These are phyloP conservation scores for Vitellaria paradoxa DNA, from an alignment of 179 eudicot genomes.

Conservation along the genomic window DNA sequence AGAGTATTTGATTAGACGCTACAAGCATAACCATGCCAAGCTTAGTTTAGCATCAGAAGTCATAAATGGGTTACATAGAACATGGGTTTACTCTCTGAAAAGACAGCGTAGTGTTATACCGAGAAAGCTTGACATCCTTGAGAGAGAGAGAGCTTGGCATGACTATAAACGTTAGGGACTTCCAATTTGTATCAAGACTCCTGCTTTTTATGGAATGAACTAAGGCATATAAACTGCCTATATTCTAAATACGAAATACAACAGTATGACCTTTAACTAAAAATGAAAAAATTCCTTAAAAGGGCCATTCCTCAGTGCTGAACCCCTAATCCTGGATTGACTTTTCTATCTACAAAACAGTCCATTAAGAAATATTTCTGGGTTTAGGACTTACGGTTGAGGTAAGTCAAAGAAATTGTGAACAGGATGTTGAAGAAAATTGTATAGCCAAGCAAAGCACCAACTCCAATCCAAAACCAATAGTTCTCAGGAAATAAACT, in stretches of 20 bases:
- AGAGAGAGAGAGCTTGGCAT: not conserved
- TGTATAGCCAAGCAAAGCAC: conserved; percentile 80
- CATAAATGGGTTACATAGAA: not conserved
- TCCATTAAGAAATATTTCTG: conserved; percentile 2
- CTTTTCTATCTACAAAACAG: conserved; percentile 3
- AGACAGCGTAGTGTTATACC: not conserved
- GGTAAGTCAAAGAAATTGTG: conserved; percentile 68
- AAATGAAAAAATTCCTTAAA: not conserved
- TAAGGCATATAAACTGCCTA: not conserved
- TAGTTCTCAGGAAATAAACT: conserved; percentile 69
- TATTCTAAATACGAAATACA: not conserved
- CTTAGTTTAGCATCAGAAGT: not conserved
- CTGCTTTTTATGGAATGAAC: not conserved
- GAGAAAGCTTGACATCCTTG: not conserved
- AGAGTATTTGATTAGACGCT: too few species aligned
- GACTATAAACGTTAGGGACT: not conserved
- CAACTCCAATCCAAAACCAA: conserved; percentile 96
- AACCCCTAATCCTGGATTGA: not conserved
- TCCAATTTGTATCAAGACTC: not conserved
- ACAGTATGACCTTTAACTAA: not conserved
- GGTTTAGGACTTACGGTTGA: conserved; percentile 67
- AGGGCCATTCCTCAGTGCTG: not conserved
- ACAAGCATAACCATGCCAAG: not conserved
- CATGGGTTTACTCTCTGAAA: not conserved
- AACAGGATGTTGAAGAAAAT: conserved; percentile 67